A percentile compares a stretch with the other conserved stretches of the same genome.
phyloP scores from a whole-genome alignment of 805 yeast species.

The Maudiozyma barnettii region DNA sequence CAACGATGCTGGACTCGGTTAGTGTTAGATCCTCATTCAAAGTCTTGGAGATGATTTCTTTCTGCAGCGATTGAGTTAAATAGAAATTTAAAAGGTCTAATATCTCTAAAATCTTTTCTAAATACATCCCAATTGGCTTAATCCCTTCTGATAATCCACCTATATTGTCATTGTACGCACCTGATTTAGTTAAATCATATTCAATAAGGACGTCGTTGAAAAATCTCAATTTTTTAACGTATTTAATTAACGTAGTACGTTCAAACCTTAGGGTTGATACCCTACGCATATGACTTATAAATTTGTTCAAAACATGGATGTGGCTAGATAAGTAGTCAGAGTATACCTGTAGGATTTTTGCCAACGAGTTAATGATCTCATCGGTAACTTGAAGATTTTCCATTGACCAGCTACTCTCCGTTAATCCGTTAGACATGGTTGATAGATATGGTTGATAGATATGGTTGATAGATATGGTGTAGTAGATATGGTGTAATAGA shows the following conservation, averaged over 20 bases:
- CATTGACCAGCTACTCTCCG: slow-evolving; percentile 3
- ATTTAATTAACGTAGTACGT: slow-evolving; percentile 27
- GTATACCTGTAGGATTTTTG: slow-evolving; percentile 8
- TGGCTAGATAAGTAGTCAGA: slow-evolving; percentile 22
- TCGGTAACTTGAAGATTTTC: slow-evolving; percentile 4
- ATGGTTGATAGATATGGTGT: no score
- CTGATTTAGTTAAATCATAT: neutral
- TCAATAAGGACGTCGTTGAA: slow-evolving; percentile 20
- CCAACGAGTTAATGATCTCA: slow-evolving; percentile 6
- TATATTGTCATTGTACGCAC: slow-evolving; percentile 2
- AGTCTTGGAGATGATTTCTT: slow-evolving; percentile 29
- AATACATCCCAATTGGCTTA: slow-evolving; percentile 16
- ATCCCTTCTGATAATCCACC: slow-evolving; percentile 7
- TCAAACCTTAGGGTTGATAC: slow-evolving; percentile 26
- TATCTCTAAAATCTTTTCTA: slow-evolving; percentile 21
- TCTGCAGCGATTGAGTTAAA: slow-evolving; percentile 26
- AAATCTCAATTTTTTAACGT: slow-evolving; percentile 28
- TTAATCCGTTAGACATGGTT: neutral
- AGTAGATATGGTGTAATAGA: no score
- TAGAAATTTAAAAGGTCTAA: slow-evolving; percentile 26
- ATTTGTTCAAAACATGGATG: slow-evolving; percentile 25
- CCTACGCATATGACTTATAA: slow-evolving; percentile 25
- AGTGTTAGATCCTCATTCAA: slow-evolving; percentile 21
- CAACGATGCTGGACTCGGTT: slow-evolving; percentile 14
- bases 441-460: neutral